These are phyloP conservation scores for Cryptococcus deneoformans DNA, from an alignment of 1,284 basidiomycete species.

Conservation along the genomic window DNA sequence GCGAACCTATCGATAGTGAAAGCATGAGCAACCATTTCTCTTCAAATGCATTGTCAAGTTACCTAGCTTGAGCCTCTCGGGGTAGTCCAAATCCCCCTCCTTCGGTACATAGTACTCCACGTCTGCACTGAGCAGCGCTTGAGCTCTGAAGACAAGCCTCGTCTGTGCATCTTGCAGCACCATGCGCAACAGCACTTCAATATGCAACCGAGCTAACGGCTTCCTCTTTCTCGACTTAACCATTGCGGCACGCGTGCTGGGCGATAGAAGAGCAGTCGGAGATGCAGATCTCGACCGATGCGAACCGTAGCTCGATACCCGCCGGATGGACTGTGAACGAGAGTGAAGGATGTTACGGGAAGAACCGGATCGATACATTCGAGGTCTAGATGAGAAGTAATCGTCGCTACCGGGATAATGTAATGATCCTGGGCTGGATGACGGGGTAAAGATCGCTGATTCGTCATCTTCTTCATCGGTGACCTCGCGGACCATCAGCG, in stretches of 20 bases:
- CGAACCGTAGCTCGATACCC: neutral
- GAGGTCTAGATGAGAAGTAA: slow-evolving; percentile 35
- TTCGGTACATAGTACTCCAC: slow-evolving; percentile 76
- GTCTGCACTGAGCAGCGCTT: slow-evolving; percentile 80
- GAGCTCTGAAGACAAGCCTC: slow-evolving; percentile 87
- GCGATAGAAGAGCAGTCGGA: neutral
- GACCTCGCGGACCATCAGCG: slow-evolving; percentile 82
- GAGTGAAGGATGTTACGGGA: slow-evolving; percentile 4
- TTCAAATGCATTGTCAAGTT: slow-evolving; percentile 3
- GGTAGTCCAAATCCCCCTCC: slow-evolving; percentile 72
- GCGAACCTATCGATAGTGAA: neutral
- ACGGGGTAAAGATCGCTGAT: slow-evolving; percentile 20
- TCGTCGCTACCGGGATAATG: slow-evolving; percentile 7
- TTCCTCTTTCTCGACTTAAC: slow-evolving; percentile 13
- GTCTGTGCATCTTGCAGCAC: slow-evolving; percentile 93
- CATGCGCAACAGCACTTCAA: slow-evolving; percentile 74
- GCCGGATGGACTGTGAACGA: neutral
- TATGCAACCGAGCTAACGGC: slow-evolving; percentile 59
- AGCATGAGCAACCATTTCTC: neutral
- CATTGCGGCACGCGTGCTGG: neutral
- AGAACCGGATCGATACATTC: slow-evolving; percentile 6
- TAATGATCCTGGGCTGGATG: slow-evolving; percentile 18
- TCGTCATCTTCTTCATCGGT: slow-evolving; percentile 25
- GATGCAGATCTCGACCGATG: slow-evolving; percentile 2
- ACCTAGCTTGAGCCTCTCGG: slow-evolving; percentile 57